Evolutionary conservation across 305 asterid species (phyloP).

Genomic region (Ajuga reptans): DNA sequence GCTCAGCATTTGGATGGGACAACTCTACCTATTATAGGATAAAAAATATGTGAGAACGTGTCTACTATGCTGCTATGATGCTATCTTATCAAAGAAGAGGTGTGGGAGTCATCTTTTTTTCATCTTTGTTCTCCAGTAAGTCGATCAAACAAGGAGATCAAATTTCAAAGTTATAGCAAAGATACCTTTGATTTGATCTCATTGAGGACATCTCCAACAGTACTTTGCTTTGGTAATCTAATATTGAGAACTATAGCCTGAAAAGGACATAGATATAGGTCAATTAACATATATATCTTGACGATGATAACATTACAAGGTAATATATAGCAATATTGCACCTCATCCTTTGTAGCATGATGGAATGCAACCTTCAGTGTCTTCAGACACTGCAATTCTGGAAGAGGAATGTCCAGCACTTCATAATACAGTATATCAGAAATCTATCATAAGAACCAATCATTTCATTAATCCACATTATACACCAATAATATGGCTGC

Average conservation of each 20-base stretch:
- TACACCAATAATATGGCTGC: neutral
- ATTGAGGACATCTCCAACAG: constrained; percentile 63
- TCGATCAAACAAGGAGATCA: neutral
- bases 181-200: constrained; percentile 64
- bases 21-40: constrained; percentile 62
- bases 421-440: constrained; percentile 66
- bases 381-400: constrained; percentile 71
- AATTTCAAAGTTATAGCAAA: neutral
- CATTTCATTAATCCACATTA: constrained; percentile 12
- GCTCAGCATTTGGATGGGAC: constrained; percentile 95
- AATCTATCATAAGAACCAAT: constrained; percentile 32
- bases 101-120: neutral
- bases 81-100: constrained; percentile 3
- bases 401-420: constrained; percentile 78
- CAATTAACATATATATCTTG: neutral
- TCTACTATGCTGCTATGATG: constrained; percentile 6
- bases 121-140: neutral
- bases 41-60: constrained; percentile 18
- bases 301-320: neutral
- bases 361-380: constrained; percentile 67
- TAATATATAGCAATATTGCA: constrained; percentile 17
- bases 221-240: constrained; percentile 61
- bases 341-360: constrained; percentile 69
- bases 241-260: constrained; percentile 52
- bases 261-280: constrained; percentile 20